These are phyloP conservation scores for Fonsecaea nubica DNA, from an alignment of 2,329 filamentous ascomycete species.

Conservation along the genomic window DNA sequence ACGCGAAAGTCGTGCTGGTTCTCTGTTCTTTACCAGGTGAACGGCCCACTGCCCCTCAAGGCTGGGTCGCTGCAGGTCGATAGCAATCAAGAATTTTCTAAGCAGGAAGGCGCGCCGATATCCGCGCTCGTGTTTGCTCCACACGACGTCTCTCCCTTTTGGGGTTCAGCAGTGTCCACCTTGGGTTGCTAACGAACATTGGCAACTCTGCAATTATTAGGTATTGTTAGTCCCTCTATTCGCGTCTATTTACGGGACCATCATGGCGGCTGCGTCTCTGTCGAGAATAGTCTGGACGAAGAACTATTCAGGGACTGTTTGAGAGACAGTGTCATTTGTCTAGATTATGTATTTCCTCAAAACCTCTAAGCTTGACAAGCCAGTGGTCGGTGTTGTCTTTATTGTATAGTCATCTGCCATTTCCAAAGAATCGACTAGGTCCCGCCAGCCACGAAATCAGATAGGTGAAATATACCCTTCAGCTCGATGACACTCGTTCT, in stretches of 20 bases:
- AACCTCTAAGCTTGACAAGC: not conserved
- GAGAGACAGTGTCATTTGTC: too few species aligned
- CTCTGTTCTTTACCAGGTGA: not conserved
- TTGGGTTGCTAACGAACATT: not conserved
- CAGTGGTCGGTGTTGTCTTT: not conserved
- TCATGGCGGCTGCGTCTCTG: too few species aligned
- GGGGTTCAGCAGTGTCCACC: not conserved
- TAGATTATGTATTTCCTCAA: not conserved
- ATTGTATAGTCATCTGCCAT: not conserved
- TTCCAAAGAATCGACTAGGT: not conserved
- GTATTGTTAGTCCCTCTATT: not conserved
- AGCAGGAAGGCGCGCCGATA: slow-evolving; percentile 19
- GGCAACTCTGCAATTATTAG: not conserved
- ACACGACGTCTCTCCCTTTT: not conserved
- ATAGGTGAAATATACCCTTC: not conserved
- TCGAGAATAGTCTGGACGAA: too few species aligned
- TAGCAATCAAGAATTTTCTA: not conserved
- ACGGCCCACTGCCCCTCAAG: not conserved
- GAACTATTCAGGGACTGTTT: not conserved
- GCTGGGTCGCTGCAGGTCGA: not conserved
- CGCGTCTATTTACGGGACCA: too few species aligned
- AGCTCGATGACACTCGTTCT: not conserved
- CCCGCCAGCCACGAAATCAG: not conserved
- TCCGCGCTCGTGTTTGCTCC: slow-evolving; percentile 1
- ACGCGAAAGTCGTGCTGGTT: not conserved